Evolutionary conservation across 495 filamentous ascomycete species (phyloP), one percentile per base, ranked within the genome.

Genomic region (Choiromyces venosus): DNA sequence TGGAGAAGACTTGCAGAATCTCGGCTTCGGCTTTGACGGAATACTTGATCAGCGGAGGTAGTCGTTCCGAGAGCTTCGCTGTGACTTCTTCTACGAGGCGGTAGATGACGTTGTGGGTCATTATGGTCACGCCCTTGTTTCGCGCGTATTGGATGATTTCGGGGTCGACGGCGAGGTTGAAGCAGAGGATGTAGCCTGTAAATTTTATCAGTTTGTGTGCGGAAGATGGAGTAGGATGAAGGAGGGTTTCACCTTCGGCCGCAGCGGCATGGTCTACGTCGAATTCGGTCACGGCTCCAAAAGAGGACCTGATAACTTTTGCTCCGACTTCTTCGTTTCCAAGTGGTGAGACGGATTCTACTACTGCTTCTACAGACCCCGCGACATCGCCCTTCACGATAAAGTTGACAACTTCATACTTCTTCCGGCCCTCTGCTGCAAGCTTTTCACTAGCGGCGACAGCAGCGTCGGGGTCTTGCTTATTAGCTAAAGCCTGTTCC

Each of bases 21-120:
- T 97, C 95, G 16, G 94, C 94, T 83, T 98, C 96, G 68, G 93
- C 96, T 0, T 90, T 83, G 14, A 97, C 92, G 68, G 86, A 88
- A 66, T 85, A 84, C 29, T 86, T 89, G 39, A 95, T 83, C 0
- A 82, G 80, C 35, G 90, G 90, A 10, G 90, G 74, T 25, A 99
- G 86, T 65, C 88, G 83, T 72, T 90, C 88, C 72, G 87, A 89
- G 71, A 99, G 79, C 46, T 83, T 86, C 0, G 82, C 87, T 80
- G 88, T 91, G 66, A 97, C 90, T 69, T 92, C 91, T 79, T 98
- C 94, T 14, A 92, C 88, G 14, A 98, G 85, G 71, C 91, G 89
- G 82, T 99, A 98, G 76, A 99, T 99, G 77, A 99, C 88, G 75
- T 91, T 97, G 80, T 94, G 89, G 68, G 97, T 89, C 75, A 97